phyloP scores from a whole-genome alignment of 441 rosid genomes.

The Manihot esculenta region DNA sequence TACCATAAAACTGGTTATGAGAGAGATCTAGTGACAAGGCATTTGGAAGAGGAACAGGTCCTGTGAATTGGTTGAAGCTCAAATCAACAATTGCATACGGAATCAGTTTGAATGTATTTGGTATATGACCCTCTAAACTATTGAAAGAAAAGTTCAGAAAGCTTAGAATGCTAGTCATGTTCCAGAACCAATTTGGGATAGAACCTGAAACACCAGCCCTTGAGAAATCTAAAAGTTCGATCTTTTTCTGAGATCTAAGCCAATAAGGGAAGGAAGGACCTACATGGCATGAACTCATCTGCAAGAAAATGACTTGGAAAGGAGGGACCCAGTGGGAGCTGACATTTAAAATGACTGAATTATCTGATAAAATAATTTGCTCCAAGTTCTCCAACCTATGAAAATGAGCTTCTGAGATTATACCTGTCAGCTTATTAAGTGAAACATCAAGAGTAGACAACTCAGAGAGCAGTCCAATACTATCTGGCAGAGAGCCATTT shows the following conservation, averaged over 20 bases:
- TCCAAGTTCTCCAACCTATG: constrained; percentile 32
- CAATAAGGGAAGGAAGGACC: constrained; percentile 45
- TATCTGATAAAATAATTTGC: constrained; percentile 32
- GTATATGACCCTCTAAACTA: constrained; percentile 33
- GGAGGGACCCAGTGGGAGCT: constrained; percentile 46
- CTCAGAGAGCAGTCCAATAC: constrained; percentile 36
- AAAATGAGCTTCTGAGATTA: constrained; percentile 34
- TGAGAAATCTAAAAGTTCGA: constrained; percentile 29
- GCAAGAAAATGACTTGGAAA: constrained; percentile 34
- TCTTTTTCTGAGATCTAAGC: constrained; percentile 31
- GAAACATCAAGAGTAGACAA: constrained; percentile 31
- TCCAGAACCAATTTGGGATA: constrained; percentile 52
- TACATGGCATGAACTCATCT: constrained; percentile 35
- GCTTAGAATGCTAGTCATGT: constrained; percentile 33
- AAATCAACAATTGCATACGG: constrained; percentile 39
- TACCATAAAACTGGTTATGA: constrained; percentile 37
- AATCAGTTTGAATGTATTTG: constrained; percentile 28
- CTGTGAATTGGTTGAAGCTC: constrained; percentile 44
- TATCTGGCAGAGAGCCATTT: constrained; percentile 41
- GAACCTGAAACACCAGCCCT: constrained; percentile 39
- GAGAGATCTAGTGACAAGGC: constrained; percentile 39
- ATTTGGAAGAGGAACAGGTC: constrained; percentile 33
- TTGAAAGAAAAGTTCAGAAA: constrained; percentile 41
- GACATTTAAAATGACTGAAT: constrained; percentile 37
- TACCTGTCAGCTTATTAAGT: constrained; percentile 37